These are phyloP conservation scores for Leptographium lundbergii DNA, from an alignment of 2,329 filamentous ascomycete species.

Conservation along the genomic window DNA sequence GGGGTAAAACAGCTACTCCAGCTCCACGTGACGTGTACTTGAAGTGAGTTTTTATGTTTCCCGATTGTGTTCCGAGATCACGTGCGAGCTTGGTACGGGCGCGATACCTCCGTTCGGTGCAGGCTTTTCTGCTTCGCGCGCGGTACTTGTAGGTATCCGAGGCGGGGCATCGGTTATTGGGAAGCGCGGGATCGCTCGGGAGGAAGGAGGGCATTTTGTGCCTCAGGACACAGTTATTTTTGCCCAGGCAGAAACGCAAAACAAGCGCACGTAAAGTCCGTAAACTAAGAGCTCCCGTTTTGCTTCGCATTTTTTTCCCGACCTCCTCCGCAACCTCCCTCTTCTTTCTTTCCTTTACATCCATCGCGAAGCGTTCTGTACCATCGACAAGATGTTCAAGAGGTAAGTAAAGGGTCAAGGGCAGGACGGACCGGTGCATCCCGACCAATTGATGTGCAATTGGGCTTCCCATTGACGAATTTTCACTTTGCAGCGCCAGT, in stretches of 20 bases:
- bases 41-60: not conserved
- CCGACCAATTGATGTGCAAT: constrained; percentile 23
- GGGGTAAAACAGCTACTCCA: not conserved
- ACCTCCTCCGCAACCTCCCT: constrained; percentile 12
- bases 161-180: constrained; percentile 10
- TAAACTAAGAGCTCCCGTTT: constrained; percentile 12
- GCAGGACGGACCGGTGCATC: constrained; percentile 12
- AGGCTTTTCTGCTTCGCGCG: not conserved
- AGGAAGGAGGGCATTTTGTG: constrained; percentile 7
- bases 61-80: constrained; percentile 1
- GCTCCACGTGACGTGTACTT: constrained; percentile 1
- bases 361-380: constrained; percentile 11
- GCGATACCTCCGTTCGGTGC: not conserved
- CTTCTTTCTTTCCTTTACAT: constrained; percentile 4
- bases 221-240: constrained; percentile 7
- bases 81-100: not conserved
- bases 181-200: constrained; percentile 12
- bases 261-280: constrained; percentile 6
- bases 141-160: not conserved
- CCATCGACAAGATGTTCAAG: constrained; percentile 61
- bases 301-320: constrained; percentile 14
- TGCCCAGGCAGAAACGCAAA: constrained; percentile 9
- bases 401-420: constrained; percentile 44
- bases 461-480: constrained; percentile 34
- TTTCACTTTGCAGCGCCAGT: constrained; percentile 37